Conservation (phyloP, 768 basidiomycete species). For the Russula virescens region DNA sequence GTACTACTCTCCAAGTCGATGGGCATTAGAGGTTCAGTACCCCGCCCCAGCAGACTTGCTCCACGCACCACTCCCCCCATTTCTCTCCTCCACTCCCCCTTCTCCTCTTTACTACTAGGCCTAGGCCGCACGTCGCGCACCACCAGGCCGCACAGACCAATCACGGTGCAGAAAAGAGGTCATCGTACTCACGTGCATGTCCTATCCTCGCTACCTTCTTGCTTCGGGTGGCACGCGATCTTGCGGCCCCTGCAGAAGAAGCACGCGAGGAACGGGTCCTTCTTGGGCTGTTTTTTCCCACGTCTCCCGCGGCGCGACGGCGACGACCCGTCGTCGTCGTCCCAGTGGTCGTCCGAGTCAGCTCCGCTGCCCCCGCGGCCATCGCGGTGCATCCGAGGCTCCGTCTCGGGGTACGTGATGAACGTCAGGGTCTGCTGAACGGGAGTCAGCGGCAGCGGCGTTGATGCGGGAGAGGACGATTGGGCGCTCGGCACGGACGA, state of each 20-base stretch:
- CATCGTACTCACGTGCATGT: constrained; percentile 33
- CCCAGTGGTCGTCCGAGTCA: not conserved
- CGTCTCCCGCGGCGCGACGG: constrained; percentile 28
- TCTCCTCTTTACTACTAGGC: not conserved
- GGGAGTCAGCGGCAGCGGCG: constrained; percentile 7
- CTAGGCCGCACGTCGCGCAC: not conserved
- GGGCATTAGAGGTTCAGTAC: not conserved
- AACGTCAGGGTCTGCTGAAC: constrained; percentile 13
- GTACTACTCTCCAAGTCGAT: not conserved
- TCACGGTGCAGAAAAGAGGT: not conserved
- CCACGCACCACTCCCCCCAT: not conserved
- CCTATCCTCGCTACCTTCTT: constrained; percentile 29
- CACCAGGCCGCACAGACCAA: not conserved
- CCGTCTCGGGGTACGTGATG: constrained; percentile 16
- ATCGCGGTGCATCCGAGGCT: constrained; percentile 4
- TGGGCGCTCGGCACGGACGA: not conserved
- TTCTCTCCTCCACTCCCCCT: not conserved
- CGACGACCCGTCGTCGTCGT: constrained; percentile 18
- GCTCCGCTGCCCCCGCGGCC: not conserved
- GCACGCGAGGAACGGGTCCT: constrained; percentile 36
- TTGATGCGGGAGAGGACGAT: constrained; percentile 6
- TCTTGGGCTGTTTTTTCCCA: constrained; percentile 29
- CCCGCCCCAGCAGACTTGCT: not conserved
- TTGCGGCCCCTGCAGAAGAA: constrained; percentile 38
- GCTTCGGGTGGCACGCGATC: constrained; percentile 36